Base-by-base conservation (phyloP, 805 yeast genomes). In the Sungouiozyma intestinalis region DNA sequence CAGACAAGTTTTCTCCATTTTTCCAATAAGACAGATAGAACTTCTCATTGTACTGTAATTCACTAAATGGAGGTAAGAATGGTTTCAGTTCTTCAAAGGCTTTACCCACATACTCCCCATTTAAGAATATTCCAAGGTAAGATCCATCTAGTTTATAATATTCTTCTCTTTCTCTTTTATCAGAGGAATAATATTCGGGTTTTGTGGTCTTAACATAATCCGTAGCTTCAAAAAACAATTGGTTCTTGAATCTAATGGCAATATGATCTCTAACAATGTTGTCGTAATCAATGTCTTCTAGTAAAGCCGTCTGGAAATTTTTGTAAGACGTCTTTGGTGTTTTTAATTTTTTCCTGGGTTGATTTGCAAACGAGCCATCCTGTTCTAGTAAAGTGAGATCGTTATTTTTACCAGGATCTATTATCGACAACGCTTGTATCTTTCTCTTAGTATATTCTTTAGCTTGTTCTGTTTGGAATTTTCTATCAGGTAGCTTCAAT, bases 241-340 rank as follows among this genome's bases (percentile, higher is more conserved):
- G 79, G 44, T 74, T 79, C 54, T 81, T 84, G 63, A 82, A 86
- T 51, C 82, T 73, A 40, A 92, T 84, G 1, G 97, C 96, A 40
- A 84, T 80, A 53, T 90, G 86, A 53, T 87, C 97, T 43, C 97
- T 71, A 2, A 74, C 61, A 14, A 83, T 66, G 49, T 81, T 80
- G 8, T 29, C 36, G 29, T 52, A 50, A 33, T 57, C 57, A 32
- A 57, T 54, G 33, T 55, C 58, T 38, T 55, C 52, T 13, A 60
- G 45, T 21, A 60, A 43, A 8, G 57, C 59, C 36, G 48, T 49
- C 39, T 60, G 59, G 40, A 65, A 61, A 21, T 55, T 61, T 14
- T 48, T 46, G 16, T 45, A 38, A 3, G 55, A 36, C n/a, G 33
- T 45, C 45, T 35, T 44, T 46, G 35, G 36, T 36, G 52, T 48